phyloP scores from a whole-genome alignment of 169 alveolate species.

The Plasmodium sp. region DNA sequence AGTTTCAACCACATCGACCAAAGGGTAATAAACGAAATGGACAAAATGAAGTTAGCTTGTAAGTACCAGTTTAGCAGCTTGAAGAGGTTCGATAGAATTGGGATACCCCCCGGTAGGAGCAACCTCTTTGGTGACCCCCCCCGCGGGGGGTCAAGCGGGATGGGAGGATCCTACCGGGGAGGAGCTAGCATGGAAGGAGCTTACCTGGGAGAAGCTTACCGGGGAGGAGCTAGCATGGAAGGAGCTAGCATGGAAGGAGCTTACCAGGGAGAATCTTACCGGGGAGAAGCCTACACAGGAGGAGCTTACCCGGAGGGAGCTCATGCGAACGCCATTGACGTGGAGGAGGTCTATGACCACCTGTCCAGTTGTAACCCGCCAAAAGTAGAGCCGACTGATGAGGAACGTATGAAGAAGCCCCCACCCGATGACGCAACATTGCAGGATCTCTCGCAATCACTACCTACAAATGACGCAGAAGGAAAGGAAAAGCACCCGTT shows the following conservation, averaged over 20 bases:
- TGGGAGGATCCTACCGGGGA: not conserved
- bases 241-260: not conserved
- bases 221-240: not conserved
- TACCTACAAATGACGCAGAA: not conserved
- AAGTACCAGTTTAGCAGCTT: not conserved
- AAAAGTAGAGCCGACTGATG: not conserved
- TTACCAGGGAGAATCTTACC: no score
- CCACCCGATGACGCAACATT: not conserved
- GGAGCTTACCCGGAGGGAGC: not conserved
- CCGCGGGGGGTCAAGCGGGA: not conserved
- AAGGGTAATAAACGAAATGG: conserved; percentile 14
- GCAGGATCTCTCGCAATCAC: not conserved
- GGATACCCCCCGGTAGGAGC: not conserved
- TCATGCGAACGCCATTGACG: not conserved
- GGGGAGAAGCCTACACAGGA: not conserved
- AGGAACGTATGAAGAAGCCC: not conserved
- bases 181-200: not conserved
- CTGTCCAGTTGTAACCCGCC: not conserved
- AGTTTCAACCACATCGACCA: not conserved
- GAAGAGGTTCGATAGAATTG: not conserved
- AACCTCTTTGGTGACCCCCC: not conserved
- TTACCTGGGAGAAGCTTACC: not conserved
- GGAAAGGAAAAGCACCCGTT: not conserved
- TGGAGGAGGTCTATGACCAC: not conserved
- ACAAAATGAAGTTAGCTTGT: conserved; percentile 34